Base-by-base conservation (phyloP, 768 basidiomycete genomes). In the Candolleomyces efflorescens region DNA sequence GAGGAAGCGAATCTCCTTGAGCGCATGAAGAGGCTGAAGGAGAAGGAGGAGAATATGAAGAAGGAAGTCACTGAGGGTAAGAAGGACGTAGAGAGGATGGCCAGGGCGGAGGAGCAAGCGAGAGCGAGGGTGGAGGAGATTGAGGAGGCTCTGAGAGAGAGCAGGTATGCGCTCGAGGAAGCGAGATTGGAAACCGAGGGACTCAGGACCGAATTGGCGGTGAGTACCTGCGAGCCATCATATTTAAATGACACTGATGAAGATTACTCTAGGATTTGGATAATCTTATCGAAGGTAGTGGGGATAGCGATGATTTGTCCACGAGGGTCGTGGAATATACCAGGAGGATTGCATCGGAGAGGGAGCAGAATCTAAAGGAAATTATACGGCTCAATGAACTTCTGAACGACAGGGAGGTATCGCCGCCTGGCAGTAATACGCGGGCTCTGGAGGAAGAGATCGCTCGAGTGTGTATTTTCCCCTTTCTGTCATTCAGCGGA, bases 121-220 rank as follows among this genome's bases (percentile, higher is more conserved):
- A 82, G 87, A 58, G 69, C 71, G 27, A 81, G 93, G 26, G 78
- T 92, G 0, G 87, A 87, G 58, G 96, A 99, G 68, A 81, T 94
- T 20, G 94, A 96, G 68, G 90, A 89, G 64, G 96, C 96, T 2
- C 74, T 98, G 41, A 77, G 88, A 61, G 94, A 98, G 74, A 92
- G 89, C 63, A 87, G 86, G 2, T 78, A 84, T 46, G 92, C 95
- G 0, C 79, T 98, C 10, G 95, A 98, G 70, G 89, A 88, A 64
- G 90, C 94, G 5, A 77, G 90, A 55, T 91, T 90, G 13, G 96
- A 99, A 70, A 89, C 98, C 12, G 96, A 99, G 73, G 59, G 75
- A 73, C 64, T 85, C 45, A 75, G 95, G 54, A 72, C 81, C 36
- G 96, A 97, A 59, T 75, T 90, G 45, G 77, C 83, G 37, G 92